Percentiles rank a stretch among this genome's conserved stretches.
phyloP scores from a whole-genome alignment of 73 alveolate genomes.

The Paramecium octaurelia region DNA sequence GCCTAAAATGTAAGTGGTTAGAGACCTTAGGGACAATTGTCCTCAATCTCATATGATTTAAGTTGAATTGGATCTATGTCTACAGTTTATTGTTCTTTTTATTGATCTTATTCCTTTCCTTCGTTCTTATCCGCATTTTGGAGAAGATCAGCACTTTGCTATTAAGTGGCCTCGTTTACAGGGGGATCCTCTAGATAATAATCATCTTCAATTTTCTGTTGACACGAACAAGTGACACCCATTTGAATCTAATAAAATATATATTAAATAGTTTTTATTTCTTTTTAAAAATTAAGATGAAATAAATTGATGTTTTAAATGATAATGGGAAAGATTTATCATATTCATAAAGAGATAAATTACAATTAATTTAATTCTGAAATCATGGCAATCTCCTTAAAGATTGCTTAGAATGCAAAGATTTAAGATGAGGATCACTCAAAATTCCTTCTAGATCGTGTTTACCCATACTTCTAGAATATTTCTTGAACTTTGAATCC shows the following conservation, averaged over 20 bases:
- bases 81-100: not conserved
- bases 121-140: not conserved
- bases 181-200: not conserved
- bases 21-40: not conserved
- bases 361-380: not conserved
- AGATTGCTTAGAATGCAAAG: not conserved
- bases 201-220: not conserved
- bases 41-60: not conserved
- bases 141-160: not conserved
- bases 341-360: not conserved
- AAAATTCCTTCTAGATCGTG: not conserved
- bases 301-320: not conserved
- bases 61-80: constrained; percentile 27
- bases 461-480: not conserved
- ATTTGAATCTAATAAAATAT: not conserved
- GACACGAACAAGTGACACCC: not conserved
- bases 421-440: not conserved
- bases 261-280: not conserved
- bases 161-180: not conserved
- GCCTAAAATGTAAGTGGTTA: not conserved
- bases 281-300: not conserved
- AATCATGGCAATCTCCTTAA: not conserved
- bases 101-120: not conserved
- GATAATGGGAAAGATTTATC: not conserved
- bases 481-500: not conserved